Base-by-base conservation (phyloP, 2,329 filamentous ascomycete species). In the Ambrosiella xylebori region DNA sequence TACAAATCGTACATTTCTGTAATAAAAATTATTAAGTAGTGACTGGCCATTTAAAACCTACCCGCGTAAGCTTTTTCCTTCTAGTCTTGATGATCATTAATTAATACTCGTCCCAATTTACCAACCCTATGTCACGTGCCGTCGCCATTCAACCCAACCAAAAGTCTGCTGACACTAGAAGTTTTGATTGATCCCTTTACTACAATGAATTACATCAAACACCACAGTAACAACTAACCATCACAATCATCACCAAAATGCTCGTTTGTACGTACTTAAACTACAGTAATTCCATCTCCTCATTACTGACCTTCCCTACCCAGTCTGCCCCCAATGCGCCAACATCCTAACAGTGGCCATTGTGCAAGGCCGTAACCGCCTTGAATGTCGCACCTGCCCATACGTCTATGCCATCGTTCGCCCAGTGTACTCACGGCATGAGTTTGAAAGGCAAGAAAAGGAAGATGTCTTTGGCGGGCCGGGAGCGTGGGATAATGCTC, bases 331-430 rank as follows among this genome's bases (percentile, higher is more conserved):
- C 55, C 80, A 81, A 68, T 93, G 87, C 76, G 82, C 82, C 70
- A 93, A 91, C 74, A 82, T 88, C 70, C 81, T 93, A 67, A 88
- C 85, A 66, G 83, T 91, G 65, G 82, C 81, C 61, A 68, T 74
- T 54, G 76, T 76, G 63, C 74, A 71, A 54, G 75, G 76, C 60
- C 73, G 72, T 65, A 96, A 96, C 74, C 85, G 89, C 59, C 88
- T 97, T 71, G 88, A 95, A 71, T 98, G 93, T 74, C 86, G 88
- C 60, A 95, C 89, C 59, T 98, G 93, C 65, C 91, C 93, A 3
- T 98, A 95, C 74, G 84, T 94, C 69, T 89, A 88, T 71, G 75
- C 85, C 59, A 84, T 97, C 66, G 82, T 84, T 63, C 79, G 84
- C 65, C 81, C 83, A 61, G 86, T 88, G 71, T 95, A 82, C 72